phyloP scores from a whole-genome alignment of 2,329 filamentous ascomycete species.

The Verticillium nonalfalfae region DNA sequence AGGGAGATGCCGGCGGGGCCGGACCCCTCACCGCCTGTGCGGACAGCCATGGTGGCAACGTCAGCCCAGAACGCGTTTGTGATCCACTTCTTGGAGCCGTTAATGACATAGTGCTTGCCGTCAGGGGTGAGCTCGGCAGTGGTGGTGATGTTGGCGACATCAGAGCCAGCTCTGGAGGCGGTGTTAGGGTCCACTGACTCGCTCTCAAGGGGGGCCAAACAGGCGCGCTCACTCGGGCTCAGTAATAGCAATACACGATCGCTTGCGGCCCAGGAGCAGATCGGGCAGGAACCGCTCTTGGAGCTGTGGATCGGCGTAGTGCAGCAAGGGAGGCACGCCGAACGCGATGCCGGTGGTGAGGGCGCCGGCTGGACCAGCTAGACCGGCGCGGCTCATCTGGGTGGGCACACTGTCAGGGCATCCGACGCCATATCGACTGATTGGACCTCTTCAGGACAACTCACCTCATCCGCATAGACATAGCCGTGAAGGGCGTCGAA shows the following conservation, averaged over 20 bases:
- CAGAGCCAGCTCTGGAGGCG: constrained; percentile 51
- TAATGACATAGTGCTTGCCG: constrained; percentile 64
- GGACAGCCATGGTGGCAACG: constrained; percentile 64
- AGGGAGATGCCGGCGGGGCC: constrained; percentile 59
- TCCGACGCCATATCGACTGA: too few species aligned
- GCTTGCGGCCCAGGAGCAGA: constrained; percentile 58
- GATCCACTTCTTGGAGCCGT: constrained; percentile 78
- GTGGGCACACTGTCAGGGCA: background rate
- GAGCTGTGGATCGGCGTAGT: constrained; percentile 56
- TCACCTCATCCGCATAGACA: constrained; percentile 57
- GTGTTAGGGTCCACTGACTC: background rate
- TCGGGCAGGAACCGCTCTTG: constrained; percentile 64
- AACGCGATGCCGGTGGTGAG: constrained; percentile 68
- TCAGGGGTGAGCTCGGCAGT: constrained; percentile 56
- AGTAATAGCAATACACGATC: constrained; percentile 71
- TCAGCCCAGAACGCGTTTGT: constrained; percentile 61
- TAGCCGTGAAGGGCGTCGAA: constrained; percentile 66
- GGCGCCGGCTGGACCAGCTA: constrained; percentile 57
- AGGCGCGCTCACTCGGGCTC: constrained; percentile 48
- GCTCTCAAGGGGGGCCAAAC: too few species aligned
- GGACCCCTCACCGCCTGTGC: constrained; percentile 55
- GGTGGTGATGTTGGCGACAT: constrained; percentile 68
- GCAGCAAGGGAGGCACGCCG: constrained; percentile 64
- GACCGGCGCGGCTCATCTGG: constrained; percentile 60
- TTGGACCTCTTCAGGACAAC: background rate